These are phyloP conservation scores for Teunomyces funiuensis DNA, from an alignment of 805 yeast genomes.

Conservation along the genomic window DNA sequence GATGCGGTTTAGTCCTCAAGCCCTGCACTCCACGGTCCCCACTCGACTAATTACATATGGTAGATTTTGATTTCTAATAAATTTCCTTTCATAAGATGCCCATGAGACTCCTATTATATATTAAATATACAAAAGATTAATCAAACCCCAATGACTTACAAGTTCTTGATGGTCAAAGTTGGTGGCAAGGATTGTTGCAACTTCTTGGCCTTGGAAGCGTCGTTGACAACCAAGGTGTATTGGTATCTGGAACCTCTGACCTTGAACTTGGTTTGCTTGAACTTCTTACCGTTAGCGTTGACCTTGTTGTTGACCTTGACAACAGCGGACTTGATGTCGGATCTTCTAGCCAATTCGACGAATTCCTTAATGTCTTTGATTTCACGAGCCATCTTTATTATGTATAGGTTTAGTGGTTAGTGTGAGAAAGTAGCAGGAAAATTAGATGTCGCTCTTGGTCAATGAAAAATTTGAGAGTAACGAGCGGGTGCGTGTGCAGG, in stretches of 20 bases:
- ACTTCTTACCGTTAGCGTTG: slow-evolving; percentile 77
- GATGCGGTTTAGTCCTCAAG: slow-evolving; percentile 49
- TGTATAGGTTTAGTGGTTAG: slow-evolving; percentile 4
- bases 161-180: slow-evolving; percentile 66
- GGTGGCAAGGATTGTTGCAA: slow-evolving; percentile 97
- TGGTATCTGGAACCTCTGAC: slow-evolving; percentile 93
- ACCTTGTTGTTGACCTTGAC: slow-evolving; percentile 89
- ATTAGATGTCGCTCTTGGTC: slow-evolving; percentile 16
- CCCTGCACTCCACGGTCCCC: not conserved
- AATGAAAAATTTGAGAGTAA: slow-evolving; percentile 2
- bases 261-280: slow-evolving; percentile 98
- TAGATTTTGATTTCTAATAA: not conserved
- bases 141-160: slow-evolving; percentile 27
- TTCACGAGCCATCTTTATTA: slow-evolving; percentile 41
- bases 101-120: slow-evolving; percentile 9
- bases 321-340: slow-evolving; percentile 90
- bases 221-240: slow-evolving; percentile 94
- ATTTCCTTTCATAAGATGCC: slow-evolving; percentile 4
- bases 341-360: slow-evolving; percentile 94
- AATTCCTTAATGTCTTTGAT: slow-evolving; percentile 96
- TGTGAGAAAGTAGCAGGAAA: slow-evolving; percentile 6
- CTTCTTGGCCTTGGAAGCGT: slow-evolving; percentile 96
- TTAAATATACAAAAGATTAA: slow-evolving; percentile 12
- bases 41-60: not conserved
- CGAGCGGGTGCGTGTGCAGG: not conserved